phyloP scores from a whole-genome alignment of 352 stramenopile genomes.

The Phytopythium chamaehyphon region DNA sequence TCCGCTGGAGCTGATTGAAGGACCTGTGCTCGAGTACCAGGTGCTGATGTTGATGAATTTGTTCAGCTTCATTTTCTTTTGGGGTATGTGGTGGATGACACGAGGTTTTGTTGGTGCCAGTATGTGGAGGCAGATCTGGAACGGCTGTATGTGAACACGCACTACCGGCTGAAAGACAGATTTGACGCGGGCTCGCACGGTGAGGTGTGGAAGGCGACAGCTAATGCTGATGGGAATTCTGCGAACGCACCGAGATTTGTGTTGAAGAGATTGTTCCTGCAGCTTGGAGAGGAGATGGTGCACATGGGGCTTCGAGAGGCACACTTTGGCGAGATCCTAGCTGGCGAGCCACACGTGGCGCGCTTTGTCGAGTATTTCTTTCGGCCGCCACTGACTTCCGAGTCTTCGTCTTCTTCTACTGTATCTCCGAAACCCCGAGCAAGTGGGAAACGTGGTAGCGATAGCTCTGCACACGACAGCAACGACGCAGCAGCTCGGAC shows the following conservation, averaged over 20 bases:
- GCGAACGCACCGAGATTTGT: constrained; percentile 35
- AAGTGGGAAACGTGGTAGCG: too few relatives aligned
- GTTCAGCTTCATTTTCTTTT: not conserved
- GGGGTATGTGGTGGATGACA: constrained; percentile 1
- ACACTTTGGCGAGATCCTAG: constrained; percentile 65
- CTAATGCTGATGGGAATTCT: not conserved
- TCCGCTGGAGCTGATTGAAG: constrained; percentile 12
- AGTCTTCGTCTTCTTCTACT: not conserved
- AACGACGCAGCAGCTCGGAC: not conserved
- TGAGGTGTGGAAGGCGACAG: constrained; percentile 72
- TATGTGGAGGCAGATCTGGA: constrained; percentile 49
- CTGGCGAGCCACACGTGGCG: constrained; percentile 54
- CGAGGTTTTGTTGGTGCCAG: constrained; percentile 10
- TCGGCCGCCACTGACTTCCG: constrained; percentile 19
- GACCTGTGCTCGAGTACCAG: constrained; percentile 72
- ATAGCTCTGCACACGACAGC: too few relatives aligned
- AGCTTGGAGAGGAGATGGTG: constrained; percentile 54
- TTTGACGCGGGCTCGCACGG: constrained; percentile 85
- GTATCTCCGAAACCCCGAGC: not conserved
- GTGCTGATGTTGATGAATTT: constrained; percentile 6
- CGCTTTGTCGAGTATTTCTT: constrained; percentile 90
- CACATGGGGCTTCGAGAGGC: constrained; percentile 81
- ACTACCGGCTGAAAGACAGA: constrained; percentile 71
- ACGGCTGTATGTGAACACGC: constrained; percentile 66
- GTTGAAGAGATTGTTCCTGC: constrained; percentile 83